These are phyloP conservation scores for Euphorbia tirucalli DNA, from an alignment of 345 rosid species.

Conservation along the genomic window DNA sequence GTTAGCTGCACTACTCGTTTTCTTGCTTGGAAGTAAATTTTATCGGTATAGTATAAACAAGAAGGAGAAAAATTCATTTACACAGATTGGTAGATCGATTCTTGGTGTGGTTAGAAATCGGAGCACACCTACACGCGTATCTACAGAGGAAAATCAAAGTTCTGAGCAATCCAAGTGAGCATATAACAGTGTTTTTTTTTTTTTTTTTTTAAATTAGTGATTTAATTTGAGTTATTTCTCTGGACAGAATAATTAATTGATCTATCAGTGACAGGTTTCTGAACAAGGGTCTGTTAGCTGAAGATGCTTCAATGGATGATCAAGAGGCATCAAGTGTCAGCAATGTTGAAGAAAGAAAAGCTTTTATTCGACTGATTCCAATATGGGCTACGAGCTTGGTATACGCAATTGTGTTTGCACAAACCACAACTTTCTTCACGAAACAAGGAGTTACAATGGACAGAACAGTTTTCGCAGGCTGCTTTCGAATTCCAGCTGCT, in stretches of 20 bases:
- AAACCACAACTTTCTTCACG: slow-evolving; percentile 19
- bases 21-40: slow-evolving; percentile 17
- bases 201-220: too few species aligned
- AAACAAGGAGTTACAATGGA: slow-evolving; percentile 24
- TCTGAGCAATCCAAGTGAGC: slow-evolving; percentile 13
- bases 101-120: slow-evolving; percentile 2
- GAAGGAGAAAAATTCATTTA: slow-evolving; percentile 8
- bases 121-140: background rate
- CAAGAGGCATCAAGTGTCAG: background rate
- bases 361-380: slow-evolving; percentile 19
- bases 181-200: background rate
- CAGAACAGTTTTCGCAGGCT: slow-evolving; percentile 13
- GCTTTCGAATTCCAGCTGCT: slow-evolving; percentile 21
- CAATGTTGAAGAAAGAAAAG: slow-evolving; percentile 16
- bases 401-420: slow-evolving; percentile 23
- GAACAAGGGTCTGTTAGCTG: background rate
- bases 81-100: slow-evolving; percentile 2
- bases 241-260: background rate
- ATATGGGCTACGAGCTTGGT: slow-evolving; percentile 17
- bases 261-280: slow-evolving; percentile 9
- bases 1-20: background rate
- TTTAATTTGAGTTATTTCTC: background rate
- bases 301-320: too few species aligned
- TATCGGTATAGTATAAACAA: slow-evolving; percentile 8
- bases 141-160: slow-evolving; percentile 2